phyloP scores from a whole-genome alignment of 2,329 filamentous ascomycete species.

The Alternaria sp. region DNA sequence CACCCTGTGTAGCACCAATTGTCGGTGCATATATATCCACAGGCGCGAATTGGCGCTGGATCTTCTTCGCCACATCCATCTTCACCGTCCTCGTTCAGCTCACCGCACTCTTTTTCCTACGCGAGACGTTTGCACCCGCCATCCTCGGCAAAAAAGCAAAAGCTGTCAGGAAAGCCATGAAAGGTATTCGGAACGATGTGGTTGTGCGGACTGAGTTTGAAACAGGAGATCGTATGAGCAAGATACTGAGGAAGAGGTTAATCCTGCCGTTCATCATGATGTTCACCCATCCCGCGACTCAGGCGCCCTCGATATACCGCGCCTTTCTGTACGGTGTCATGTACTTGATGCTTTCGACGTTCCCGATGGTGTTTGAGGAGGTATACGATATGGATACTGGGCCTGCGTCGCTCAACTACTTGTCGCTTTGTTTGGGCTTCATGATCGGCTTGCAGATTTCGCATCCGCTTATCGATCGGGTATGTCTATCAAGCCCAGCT shows the following conservation, averaged over 20 bases:
- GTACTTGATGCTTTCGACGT: slow-evolving; percentile 69
- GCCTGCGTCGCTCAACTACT: slow-evolving; percentile 67
- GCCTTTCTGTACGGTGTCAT: slow-evolving; percentile 67
- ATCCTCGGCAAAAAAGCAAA: slow-evolving; percentile 55
- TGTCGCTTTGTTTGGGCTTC: slow-evolving; percentile 67
- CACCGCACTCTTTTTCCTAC: slow-evolving; percentile 64
- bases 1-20: slow-evolving; percentile 63
- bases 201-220: slow-evolving; percentile 50
- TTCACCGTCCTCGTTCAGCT: slow-evolving; percentile 65
- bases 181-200: slow-evolving; percentile 22
- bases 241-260: slow-evolving; percentile 33
- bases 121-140: slow-evolving; percentile 56
- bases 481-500: slow-evolving; percentile 9
- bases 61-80: slow-evolving; percentile 71
- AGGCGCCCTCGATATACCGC: slow-evolving; percentile 60
- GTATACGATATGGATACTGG: slow-evolving; percentile 63
- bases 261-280: slow-evolving; percentile 58
- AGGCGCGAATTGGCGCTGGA: slow-evolving; percentile 67
- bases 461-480: slow-evolving; percentile 55
- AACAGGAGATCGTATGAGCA: slow-evolving; percentile 32
- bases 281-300: slow-evolving; percentile 65
- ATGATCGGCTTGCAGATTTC: slow-evolving; percentile 52
- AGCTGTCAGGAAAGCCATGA: slow-evolving; percentile 54
- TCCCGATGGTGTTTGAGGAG: slow-evolving; percentile 62
- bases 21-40: slow-evolving; percentile 35